Base-by-base conservation (phyloP, 208 protist species). In the Crithidia sp. region DNA sequence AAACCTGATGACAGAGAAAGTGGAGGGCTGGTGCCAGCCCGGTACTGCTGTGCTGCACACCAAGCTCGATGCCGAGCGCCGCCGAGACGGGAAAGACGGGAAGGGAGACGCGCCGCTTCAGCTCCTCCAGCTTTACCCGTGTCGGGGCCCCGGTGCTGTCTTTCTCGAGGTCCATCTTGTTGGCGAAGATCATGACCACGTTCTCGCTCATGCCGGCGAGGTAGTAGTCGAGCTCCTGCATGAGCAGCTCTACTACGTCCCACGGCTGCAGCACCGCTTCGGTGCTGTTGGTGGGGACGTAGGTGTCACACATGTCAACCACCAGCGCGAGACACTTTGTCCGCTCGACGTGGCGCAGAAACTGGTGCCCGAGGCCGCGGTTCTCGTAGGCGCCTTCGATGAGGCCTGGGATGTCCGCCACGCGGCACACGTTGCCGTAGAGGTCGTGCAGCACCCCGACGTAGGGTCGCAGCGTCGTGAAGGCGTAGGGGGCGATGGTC, bases 381-480 rank as follows among this genome's bases (percentile, higher is more conserved):
- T 96, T 92, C 69, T 97, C 92, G 70, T 91, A 95, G 17, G 94
- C 94, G 28, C 94, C 96, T 71, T 98, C 93, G 71, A 97, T 96
- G 19, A 98, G 85, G 7, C 93, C 92, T 17, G 96, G 96, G 19
- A 96, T 85, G 70, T 98, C 96, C 28, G 91, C 94, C 3, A 98
- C 83, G 12, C 87, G 80, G 67, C 91, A 97, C 40, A 83, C 86
- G 64, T 93, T 92, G 50, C 87, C 91, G 63, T 95, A 92, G 5
- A 96, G 71, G 69, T 96, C 87, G 70, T 93, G 79, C 55, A 98
- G 74, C 37, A 93, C 71, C 9, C 94, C 96, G 5, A 98, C 85
- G 67, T 93, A 96, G 2, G 96, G 96, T 3, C 91, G 92, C 19
- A 95, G 80, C 7, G 96, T 98, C 4, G 94, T 98, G 85, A 97